Evolutionary conservation across 2,329 filamentous ascomycete genomes (phyloP).

Genomic region (Sporothrix luriei): DNA sequence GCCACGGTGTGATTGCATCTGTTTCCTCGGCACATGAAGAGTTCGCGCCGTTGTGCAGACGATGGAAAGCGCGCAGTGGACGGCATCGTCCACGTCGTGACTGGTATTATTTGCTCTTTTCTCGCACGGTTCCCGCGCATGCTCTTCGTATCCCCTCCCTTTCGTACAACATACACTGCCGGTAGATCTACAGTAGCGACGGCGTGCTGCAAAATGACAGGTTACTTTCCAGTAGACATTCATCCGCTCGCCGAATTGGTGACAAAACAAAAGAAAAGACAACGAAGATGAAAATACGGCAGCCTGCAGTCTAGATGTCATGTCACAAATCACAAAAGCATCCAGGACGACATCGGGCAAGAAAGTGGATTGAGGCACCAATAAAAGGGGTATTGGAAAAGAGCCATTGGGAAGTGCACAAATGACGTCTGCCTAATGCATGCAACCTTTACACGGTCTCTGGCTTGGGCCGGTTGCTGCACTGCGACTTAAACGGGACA

Average conservation of each 20-base stretch:
- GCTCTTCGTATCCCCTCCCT: background rate
- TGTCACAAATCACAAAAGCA: background rate
- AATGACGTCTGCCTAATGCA: constrained; percentile 20
- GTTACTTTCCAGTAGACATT: background rate
- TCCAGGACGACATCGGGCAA: background rate
- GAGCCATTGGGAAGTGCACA: background rate
- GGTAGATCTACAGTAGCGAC: constrained; percentile 8
- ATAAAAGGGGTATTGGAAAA: background rate
- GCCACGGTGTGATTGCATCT: background rate
- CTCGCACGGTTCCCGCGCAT: background rate
- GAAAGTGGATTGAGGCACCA: background rate
- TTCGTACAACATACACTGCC: background rate
- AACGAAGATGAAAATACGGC: background rate
- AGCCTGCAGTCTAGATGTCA: background rate
- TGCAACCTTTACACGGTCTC: background rate
- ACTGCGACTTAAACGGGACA: background rate
- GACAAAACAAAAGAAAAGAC: background rate
- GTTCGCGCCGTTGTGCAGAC: background rate
- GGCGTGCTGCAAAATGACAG: constrained; percentile 22
- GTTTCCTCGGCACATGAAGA: background rate
- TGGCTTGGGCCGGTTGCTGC: background rate
- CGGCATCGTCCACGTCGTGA: background rate
- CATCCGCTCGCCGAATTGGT: background rate
- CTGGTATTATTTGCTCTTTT: background rate
- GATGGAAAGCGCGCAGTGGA: background rate